phyloP scores from a whole-genome alignment of 805 yeast genomes.

The Candida lessepsii region DNA sequence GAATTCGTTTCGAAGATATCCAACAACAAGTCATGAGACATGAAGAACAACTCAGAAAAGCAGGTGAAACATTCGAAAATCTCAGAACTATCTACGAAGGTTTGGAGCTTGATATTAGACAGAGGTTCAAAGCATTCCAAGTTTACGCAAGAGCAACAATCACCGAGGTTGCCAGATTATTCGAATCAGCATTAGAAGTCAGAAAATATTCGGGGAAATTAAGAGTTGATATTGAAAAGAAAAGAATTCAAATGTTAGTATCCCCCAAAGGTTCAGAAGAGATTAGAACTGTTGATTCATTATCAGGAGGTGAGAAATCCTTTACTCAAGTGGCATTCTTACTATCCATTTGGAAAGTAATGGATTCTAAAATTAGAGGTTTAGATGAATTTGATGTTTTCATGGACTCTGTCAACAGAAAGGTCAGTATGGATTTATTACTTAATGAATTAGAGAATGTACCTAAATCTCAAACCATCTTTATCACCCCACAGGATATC shows the following conservation, averaged over 20 bases:
- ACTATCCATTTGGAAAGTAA: slow-evolving; percentile 87
- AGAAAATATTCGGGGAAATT: slow-evolving; percentile 77
- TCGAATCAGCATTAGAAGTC: slow-evolving; percentile 56
- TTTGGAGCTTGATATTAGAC: slow-evolving; percentile 29
- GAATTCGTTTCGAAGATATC: slow-evolving; percentile 56
- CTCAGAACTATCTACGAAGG: slow-evolving; percentile 26
- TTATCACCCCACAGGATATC: slow-evolving; percentile 93
- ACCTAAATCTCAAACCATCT: slow-evolving; percentile 77
- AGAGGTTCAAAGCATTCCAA: slow-evolving; percentile 31
- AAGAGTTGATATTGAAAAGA: slow-evolving; percentile 54
- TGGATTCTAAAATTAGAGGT: slow-evolving; percentile 85
- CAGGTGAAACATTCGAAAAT: slow-evolving; percentile 38
- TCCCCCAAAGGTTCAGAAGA: slow-evolving; percentile 59
- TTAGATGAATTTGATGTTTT: slow-evolving; percentile 96
- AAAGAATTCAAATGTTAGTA: slow-evolving; percentile 55
- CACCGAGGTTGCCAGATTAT: slow-evolving; percentile 38
- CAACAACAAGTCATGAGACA: slow-evolving; percentile 45
- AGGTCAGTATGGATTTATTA: slow-evolving; percentile 72
- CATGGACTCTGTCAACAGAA: slow-evolving; percentile 92
- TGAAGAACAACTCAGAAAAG: slow-evolving; percentile 42
- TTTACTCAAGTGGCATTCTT: slow-evolving; percentile 87
- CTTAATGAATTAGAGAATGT: slow-evolving; percentile 62
- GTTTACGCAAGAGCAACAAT: slow-evolving; percentile 32
- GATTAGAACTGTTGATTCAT: slow-evolving; percentile 70
- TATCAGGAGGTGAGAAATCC: slow-evolving; percentile 97